Base-by-base conservation (phyloP, 495 filamentous ascomycete species). In the Penicillium pancosmium region DNA sequence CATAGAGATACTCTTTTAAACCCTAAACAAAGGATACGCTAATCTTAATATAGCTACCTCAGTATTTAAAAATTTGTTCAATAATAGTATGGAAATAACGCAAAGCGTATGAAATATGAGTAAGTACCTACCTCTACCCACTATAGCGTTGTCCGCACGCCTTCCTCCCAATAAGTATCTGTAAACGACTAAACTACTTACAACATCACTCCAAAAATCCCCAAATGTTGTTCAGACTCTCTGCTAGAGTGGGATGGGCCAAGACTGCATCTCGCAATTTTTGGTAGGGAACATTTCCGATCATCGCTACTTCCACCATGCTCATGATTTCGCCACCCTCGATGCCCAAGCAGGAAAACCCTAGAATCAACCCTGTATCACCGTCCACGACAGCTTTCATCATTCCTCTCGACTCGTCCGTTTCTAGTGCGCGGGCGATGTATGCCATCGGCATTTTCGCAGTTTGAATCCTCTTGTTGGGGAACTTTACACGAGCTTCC, bases 281-380 rank as follows among this genome's bases (percentile, higher is more conserved):
- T 63, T 69, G 51, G 59, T 72, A 82, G 40, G 61, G 57, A 50
- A 82, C 23, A 15, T 68, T 64, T 1, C 78, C 81, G 62, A 80
- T 65, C 73, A 23, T 23, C 23, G 23, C 23, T 56, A 75, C 74
- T 68, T 84, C 73, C 54, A 84, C 74, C 23, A 80, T 66, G 52
- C 68, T 71, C 80, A 82, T 82, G 46, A 84, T 52, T 69, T 82
- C 80, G n/a, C 80, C 81, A 10, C 78, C 81, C 64, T 84, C 81
- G 16, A 76, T 53, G 3, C 80, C 76, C 27, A 84, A 56, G 62
- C 75, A 78, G 0, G 77, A 52, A 23, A 23, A 23, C 23, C 23
- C 23, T 23, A 23, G 23, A 23, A 23, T 74, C 64, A 81, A 83
- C 3, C 78, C 79, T 23, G 3, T 23, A 23, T 23, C 23, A 23